phyloP scores from a whole-genome alignment of 495 filamentous ascomycete genomes.

The Hyaloscypha finlandica region DNA sequence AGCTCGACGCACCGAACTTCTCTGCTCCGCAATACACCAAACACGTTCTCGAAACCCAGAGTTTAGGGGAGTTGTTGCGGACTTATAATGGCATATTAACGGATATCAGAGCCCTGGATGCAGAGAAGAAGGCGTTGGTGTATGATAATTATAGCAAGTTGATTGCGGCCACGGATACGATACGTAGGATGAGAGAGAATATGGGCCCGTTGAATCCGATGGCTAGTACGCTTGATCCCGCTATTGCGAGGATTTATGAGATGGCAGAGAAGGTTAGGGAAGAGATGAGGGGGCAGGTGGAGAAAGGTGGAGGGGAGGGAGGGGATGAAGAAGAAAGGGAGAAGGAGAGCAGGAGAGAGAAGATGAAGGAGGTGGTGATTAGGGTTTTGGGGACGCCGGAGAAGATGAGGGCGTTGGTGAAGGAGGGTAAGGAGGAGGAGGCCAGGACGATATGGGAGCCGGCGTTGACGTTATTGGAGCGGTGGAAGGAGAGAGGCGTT shows the following conservation, averaged over 20 bases:
- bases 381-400: constrained; percentile 68
- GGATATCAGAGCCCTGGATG: constrained; percentile 87
- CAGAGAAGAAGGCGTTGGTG: constrained; percentile 93
- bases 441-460: constrained; percentile 60
- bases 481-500: constrained; percentile 52
- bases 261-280: constrained; percentile 66
- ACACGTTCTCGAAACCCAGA: constrained; percentile 62
- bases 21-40: constrained; percentile 60
- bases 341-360: constrained; percentile 40
- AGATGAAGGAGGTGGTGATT: constrained; percentile 65
- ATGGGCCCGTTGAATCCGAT: constrained; percentile 75
- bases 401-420: constrained; percentile 63
- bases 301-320: constrained; percentile 22
- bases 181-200: constrained; percentile 76
- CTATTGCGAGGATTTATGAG: constrained; percentile 80
- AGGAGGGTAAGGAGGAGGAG: constrained; percentile 62
- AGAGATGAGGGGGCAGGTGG: constrained; percentile 50
- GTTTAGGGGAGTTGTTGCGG: constrained; percentile 63
- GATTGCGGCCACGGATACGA: constrained; percentile 93
- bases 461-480: constrained; percentile 50
- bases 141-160: constrained; percentile 98
- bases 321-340: constrained; percentile 33
- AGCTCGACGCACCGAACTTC: constrained; percentile 61
- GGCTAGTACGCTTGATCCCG: constrained; percentile 70
- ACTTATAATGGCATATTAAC: constrained; percentile 63